phyloP scores from a whole-genome alignment of 176 grass and related monocot species.

The Rhipidocladum racemiflorum region DNA sequence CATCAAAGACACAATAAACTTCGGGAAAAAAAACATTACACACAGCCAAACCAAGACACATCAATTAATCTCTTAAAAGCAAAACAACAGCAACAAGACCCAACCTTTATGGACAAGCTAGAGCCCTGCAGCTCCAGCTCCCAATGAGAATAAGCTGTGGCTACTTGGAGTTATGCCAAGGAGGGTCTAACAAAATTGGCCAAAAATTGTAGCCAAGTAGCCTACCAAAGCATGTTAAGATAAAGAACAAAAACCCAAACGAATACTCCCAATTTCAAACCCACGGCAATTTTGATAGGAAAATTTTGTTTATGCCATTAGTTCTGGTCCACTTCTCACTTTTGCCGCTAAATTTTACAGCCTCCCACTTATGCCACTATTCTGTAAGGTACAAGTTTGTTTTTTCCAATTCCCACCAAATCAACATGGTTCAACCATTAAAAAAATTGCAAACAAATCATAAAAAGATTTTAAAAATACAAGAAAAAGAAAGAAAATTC shows the following conservation, averaged over 20 bases:
- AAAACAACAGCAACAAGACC: neutral
- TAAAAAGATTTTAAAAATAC: too few relatives aligned
- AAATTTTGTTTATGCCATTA: too few relatives aligned
- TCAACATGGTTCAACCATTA: too few relatives aligned
- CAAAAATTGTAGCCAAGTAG: neutral
- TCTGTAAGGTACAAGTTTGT: too few relatives aligned
- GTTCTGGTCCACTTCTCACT: too few relatives aligned
- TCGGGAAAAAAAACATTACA: neutral
- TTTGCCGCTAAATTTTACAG: too few relatives aligned
- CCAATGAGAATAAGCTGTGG: neutral
- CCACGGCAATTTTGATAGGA: neutral
- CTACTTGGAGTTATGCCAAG: neutral
- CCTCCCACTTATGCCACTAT: too few relatives aligned
- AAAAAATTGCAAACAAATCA: too few relatives aligned
- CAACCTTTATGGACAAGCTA: neutral
- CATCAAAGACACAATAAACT: neutral
- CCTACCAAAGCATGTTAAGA: neutral
- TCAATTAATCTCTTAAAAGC: neutral
- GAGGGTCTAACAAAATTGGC: neutral
- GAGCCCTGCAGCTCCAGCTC: neutral
- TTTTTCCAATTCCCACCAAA: too few relatives aligned
- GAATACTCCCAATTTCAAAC: neutral
- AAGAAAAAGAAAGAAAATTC: too few relatives aligned
- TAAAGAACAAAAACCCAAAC: neutral
- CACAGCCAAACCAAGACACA: neutral